phyloP scores from a whole-genome alignment of 75 land plant genomes.

The Ceratopteris richardii region DNA sequence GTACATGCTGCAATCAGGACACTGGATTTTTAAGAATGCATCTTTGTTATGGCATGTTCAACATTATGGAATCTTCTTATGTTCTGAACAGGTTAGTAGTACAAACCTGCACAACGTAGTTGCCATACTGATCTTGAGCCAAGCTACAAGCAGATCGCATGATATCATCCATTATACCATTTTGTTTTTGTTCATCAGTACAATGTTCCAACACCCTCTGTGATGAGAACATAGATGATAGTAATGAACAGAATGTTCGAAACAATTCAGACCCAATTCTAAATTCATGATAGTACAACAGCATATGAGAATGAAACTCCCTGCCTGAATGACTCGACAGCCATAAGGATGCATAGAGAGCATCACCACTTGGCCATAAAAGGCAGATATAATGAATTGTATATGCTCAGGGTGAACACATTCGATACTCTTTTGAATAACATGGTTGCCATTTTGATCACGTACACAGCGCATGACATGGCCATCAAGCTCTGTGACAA shows the following conservation, averaged over 20 bases:
- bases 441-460: constrained; percentile 99
- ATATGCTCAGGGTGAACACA: constrained; percentile 75
- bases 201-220: constrained; percentile 96
- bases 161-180: constrained; percentile 84
- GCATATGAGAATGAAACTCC: not conserved
- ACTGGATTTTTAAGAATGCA: not conserved
- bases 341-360: constrained; percentile 98
- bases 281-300: too few relatives aligned
- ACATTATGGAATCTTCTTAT: too few relatives aligned
- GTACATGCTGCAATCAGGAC: constrained; percentile 63
- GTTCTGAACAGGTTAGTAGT: too few relatives aligned
- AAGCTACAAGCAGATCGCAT: constrained; percentile 65
- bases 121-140: constrained; percentile 97
- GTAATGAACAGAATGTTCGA: not conserved
- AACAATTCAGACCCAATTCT: too few relatives aligned
- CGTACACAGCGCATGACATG: constrained; percentile 86
- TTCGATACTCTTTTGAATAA: constrained; percentile 96
- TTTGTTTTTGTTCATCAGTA: constrained; percentile 57
- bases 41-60: not conserved
- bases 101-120: constrained; percentile 89
- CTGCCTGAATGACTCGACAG: constrained; percentile 98
- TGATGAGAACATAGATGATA: constrained; percentile 1
- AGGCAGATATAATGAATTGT: constrained; percentile 77
- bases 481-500: constrained; percentile 90
- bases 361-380: constrained; percentile 72